These are phyloP conservation scores for Papiliotrema laurentii DNA, from an alignment of 1,284 basidiomycete genomes.

Conservation along the genomic window DNA sequence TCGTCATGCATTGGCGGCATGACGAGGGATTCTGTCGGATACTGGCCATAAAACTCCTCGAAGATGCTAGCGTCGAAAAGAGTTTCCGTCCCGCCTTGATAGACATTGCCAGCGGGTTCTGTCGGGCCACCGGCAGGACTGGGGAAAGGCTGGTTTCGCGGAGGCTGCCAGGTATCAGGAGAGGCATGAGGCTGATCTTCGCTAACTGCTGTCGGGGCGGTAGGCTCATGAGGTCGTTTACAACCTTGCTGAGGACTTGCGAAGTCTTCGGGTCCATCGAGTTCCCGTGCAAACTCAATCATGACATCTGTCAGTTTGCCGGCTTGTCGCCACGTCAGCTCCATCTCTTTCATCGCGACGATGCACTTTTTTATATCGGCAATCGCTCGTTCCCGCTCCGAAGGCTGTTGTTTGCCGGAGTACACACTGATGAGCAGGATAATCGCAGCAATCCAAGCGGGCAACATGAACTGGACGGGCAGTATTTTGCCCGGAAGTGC, in stretches of 20 bases:
- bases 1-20: slow-evolving; percentile 2
- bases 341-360: slow-evolving; percentile 56
- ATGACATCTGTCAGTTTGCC: slow-evolving; percentile 43
- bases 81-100: neutral
- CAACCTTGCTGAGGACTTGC: neutral
- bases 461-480: slow-evolving; percentile 31
- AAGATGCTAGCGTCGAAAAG: slow-evolving; percentile 12
- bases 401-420: slow-evolving; percentile 59
- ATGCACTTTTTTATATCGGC: slow-evolving; percentile 68
- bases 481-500: slow-evolving; percentile 49
- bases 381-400: slow-evolving; percentile 61
- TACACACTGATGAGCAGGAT: slow-evolving; percentile 70
- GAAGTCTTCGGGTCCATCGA: neutral
- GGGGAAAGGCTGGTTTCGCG: neutral
- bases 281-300: slow-evolving; percentile 14
- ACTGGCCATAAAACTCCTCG: slow-evolving; percentile 9
- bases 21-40: slow-evolving; percentile 3
- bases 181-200: neutral
- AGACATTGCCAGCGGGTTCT: neutral
- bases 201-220: neutral
- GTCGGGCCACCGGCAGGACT: neutral
- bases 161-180: neutral
- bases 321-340: slow-evolving; percentile 52
- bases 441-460: slow-evolving; percentile 61
- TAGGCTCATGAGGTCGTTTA: neutral